A percentile compares a stretch with the other conserved stretches of the same genome.
Conservation (phyloP, 305 asterid genomes). For the Petunia hybrid region DNA sequence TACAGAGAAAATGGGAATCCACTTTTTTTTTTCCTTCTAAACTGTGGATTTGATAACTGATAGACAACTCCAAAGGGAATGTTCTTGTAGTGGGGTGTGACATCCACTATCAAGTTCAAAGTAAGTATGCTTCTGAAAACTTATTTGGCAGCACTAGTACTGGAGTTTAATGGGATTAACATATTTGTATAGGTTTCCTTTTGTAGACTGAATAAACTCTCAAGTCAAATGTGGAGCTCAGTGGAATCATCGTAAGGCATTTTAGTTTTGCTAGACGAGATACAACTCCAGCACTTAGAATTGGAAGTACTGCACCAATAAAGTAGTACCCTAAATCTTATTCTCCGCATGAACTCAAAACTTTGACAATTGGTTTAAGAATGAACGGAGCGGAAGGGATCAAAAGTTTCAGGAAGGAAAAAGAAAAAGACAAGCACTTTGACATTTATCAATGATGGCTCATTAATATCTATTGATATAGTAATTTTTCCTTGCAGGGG, state of each 20-base stretch:
- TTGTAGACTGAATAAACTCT: background rate
- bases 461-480: too few species aligned
- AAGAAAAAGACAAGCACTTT: too few species aligned
- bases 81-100: background rate
- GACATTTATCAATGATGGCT: too few species aligned
- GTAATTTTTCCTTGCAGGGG: too few species aligned
- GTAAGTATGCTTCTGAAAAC: background rate
- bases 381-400: too few species aligned
- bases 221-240: background rate
- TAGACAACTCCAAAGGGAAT: background rate
- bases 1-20: background rate
- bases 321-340: too few species aligned
- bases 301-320: background rate
- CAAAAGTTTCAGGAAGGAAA: too few species aligned
- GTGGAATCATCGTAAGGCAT: background rate
- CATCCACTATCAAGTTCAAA: background rate
- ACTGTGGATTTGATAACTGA: background rate
- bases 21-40: background rate
- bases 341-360: too few species aligned
- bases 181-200: background rate
- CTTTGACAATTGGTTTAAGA: too few species aligned
- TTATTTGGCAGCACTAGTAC: background rate
- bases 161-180: background rate
- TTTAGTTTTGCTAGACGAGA: background rate
- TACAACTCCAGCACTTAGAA: background rate